Evolutionary conservation across 2,329 filamentous ascomycete species (phyloP), one percentile per base, ranked within the genome.

Genomic region (Alternaria triticina): DNA sequence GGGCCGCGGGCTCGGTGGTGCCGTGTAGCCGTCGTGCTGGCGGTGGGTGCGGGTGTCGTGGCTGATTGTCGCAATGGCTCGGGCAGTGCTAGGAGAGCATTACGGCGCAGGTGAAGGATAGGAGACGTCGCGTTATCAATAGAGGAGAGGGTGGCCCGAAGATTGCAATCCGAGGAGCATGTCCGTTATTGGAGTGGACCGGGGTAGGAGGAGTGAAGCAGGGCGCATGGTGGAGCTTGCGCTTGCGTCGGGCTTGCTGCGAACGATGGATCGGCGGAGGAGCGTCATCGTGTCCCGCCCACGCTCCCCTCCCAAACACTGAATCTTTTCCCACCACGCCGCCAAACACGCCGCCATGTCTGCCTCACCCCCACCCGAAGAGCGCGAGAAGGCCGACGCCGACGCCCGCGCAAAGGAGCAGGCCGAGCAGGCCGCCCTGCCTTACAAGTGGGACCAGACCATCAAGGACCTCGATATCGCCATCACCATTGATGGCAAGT

Each of bases 371-470:
- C 82, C 85, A 13, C 83, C 85, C 22, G 81, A 84, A 61, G 85
- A 87, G 75, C 87, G 85, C 64, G 83, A 85, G 62, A 82, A 80
- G 66, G 81, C 84, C 69, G 87, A 90, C 74, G 84, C 83, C 67
- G 87, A 87, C 72, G 84, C 84, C 69, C 86, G 86, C 74, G 90
- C 89, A 66, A 90, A 90, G 79, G 94, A 99, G 83, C 85, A 87
- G 60, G 91, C 90, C 73, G 96, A 99, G 83, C 96, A 99, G 84
- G 91, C 90, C 45, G 88, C 90, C 23, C 89, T 99, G 45, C 96
- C 96, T 1, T 99, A 99, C 89, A 96, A 96, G 83, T 99, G 96
- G 96, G 91, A 88, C 11, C 96, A 99, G 83, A 94, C 91, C 23
- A 97, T 99, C 79, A 86, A 86, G 71, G 96, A 98, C 77, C 83